Conservation (phyloP, 306 rosid species). For the Malus asiatica region DNA sequence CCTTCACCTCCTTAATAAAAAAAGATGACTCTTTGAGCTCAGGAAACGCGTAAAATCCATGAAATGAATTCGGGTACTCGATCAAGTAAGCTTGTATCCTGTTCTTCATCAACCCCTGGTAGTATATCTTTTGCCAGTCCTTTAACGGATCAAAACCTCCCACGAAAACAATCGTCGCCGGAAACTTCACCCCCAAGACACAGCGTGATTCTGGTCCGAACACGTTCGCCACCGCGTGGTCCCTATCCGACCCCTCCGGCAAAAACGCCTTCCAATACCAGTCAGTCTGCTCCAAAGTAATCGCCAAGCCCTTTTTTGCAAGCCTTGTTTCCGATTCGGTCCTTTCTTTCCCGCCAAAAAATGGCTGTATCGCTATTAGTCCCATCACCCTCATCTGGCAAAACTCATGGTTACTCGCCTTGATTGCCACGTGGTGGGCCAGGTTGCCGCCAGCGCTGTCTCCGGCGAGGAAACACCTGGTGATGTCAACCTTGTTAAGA, state of each 20-base stretch:
- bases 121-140: constrained; percentile 21
- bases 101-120: constrained; percentile 5
- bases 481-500: background rate
- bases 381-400: constrained; percentile 1
- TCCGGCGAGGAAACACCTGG: constrained; percentile 10
- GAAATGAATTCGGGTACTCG: constrained; percentile 18
- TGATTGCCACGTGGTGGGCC: background rate
- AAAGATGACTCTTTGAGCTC: constrained; percentile 2
- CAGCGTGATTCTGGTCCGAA: constrained; percentile 9
- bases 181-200: constrained; percentile 10
- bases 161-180: constrained; percentile 5
- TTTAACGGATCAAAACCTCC: constrained; percentile 24
- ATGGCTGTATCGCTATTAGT: constrained; percentile 21
- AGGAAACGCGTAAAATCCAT: constrained; percentile 11
- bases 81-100: constrained; percentile 18
- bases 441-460: constrained; percentile 20
- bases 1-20: background rate
- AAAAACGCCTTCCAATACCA: constrained; percentile 23
- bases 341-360: constrained; percentile 27
- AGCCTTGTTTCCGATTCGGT: constrained; percentile 8
- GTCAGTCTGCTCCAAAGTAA: background rate
- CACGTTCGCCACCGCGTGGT: constrained; percentile 23
- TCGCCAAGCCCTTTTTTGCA: background rate
- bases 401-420: background rate
- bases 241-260: constrained; percentile 14